phyloP scores from a whole-genome alignment of 306 rosid species.

The Parietaria judaica region DNA sequence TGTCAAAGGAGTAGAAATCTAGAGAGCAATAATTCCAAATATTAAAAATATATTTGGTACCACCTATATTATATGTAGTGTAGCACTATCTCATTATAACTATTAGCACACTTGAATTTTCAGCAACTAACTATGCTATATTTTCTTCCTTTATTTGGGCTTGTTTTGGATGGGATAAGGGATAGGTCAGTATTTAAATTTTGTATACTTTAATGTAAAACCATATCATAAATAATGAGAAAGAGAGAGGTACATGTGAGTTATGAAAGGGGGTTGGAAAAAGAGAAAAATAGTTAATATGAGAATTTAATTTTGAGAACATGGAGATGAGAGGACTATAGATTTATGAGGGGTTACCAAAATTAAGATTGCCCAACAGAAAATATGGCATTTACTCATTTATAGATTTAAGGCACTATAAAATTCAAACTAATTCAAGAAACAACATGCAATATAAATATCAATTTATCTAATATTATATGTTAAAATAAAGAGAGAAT shows the following conservation, averaged over 20 bases:
- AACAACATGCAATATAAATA: conserved; percentile 1
- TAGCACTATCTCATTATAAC: too few relatives aligned
- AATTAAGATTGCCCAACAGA: conserved; percentile 18
- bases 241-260: conserved; percentile 5
- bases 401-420: conserved; percentile 6
- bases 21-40: too few relatives aligned
- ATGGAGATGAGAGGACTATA: conserved; percentile 11
- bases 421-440: conserved; percentile 5
- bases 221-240: too few relatives aligned
- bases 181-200: too few relatives aligned
- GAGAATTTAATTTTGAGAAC: conserved; percentile 21
- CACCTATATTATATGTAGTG: too few relatives aligned
- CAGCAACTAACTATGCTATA: too few relatives aligned
- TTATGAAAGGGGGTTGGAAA: conserved; percentile 16
- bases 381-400: conserved; percentile 26
- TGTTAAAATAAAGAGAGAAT: conserved; percentile 10
- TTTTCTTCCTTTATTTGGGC: not conserved
- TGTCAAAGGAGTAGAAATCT: too few relatives aligned
- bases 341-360: conserved; percentile 14
- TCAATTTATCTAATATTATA: too few relatives aligned
- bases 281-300: not conserved
- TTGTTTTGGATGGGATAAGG: too few relatives aligned
- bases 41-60: too few relatives aligned
- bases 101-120: too few relatives aligned
- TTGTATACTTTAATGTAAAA: too few relatives aligned